Percentiles rank a stretch among this genome's conserved stretches.
Evolutionary conservation across 345 rosid species (phyloP).

Genomic region (Gossypium thurberi): DNA sequence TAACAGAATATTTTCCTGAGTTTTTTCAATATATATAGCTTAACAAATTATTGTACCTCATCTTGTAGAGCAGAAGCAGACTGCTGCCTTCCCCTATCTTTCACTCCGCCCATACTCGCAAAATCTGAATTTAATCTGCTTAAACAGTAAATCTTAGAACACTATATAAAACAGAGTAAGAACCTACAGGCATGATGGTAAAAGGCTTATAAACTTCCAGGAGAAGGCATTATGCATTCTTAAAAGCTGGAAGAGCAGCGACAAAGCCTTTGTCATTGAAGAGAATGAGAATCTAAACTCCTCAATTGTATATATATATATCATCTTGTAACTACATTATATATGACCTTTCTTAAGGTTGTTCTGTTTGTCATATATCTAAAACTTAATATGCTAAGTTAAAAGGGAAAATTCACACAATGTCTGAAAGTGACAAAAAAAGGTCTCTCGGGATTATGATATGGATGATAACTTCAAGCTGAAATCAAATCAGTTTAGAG

Average conservation of each 20-base stretch:
- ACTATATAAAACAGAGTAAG: neutral
- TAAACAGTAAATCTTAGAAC: constrained; percentile 8
- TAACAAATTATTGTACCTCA: constrained; percentile 43
- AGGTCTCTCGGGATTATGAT: neutral
- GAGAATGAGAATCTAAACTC: neutral
- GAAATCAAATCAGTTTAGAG: neutral
- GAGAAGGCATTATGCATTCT: neutral
- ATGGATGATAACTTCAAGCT: neutral
- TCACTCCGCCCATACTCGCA: constrained; percentile 42
- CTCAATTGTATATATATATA: neutral
- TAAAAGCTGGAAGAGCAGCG: neutral
- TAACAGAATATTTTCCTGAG: too few relatives aligned
- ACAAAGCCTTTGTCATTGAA: neutral
- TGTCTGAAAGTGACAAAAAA: neutral
- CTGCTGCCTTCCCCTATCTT: constrained; percentile 44
- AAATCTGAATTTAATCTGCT: constrained; percentile 50
- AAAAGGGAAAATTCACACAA: constrained; percentile 1
- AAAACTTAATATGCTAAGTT: neutral
- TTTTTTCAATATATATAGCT: neutral
- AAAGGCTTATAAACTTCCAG: neutral
- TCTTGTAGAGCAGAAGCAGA: constrained; percentile 73
- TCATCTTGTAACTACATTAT: neutral
- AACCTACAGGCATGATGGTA: neutral
- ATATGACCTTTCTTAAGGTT: neutral
- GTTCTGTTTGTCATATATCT: neutral